phyloP scores from a whole-genome alignment of 495 filamentous ascomycete species.

The Penicillium taxi region DNA sequence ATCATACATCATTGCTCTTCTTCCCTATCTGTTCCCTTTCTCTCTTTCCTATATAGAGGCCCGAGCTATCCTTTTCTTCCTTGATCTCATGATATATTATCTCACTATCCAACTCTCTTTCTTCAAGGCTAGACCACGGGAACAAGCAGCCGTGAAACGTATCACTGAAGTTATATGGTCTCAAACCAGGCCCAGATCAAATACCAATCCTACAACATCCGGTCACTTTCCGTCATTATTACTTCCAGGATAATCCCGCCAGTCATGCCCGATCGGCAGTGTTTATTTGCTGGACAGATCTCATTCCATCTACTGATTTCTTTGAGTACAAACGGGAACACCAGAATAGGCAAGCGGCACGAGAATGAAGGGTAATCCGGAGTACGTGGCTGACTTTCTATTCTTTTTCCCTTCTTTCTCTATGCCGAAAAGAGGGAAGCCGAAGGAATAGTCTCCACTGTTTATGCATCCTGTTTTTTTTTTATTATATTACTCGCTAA shows the following conservation, averaged over 20 bases:
- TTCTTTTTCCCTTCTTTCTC: neutral
- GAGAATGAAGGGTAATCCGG: constrained; percentile 4
- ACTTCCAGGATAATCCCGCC: constrained; percentile 6
- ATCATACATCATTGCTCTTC: neutral
- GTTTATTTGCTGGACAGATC: constrained; percentile 5
- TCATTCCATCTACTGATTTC: constrained; percentile 2
- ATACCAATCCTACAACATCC: constrained; percentile 14
- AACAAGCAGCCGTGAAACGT: constrained; percentile 12
- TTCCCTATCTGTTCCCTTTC: neutral
- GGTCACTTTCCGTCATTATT: constrained; percentile 7
- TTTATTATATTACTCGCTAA: too few species aligned
- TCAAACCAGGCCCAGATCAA: constrained; percentile 9
- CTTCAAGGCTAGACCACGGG: constrained; percentile 5
- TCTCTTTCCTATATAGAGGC: neutral
- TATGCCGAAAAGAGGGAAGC: too few species aligned
- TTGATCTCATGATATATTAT: constrained; percentile 18
- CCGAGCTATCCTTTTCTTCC: constrained; percentile 5
- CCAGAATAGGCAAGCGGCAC: constrained; percentile 18
- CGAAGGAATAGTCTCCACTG: too few species aligned
- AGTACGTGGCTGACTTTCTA: constrained; percentile 1
- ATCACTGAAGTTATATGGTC: constrained; percentile 1
- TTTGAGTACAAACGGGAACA: constrained; percentile 17
- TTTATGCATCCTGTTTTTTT: too few species aligned
- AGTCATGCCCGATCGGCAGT: constrained; percentile 18
- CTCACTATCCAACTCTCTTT: constrained; percentile 5